Conservation (phyloP, 495 filamentous ascomycete genomes). For the Beverwykella pulmonaria region DNA sequence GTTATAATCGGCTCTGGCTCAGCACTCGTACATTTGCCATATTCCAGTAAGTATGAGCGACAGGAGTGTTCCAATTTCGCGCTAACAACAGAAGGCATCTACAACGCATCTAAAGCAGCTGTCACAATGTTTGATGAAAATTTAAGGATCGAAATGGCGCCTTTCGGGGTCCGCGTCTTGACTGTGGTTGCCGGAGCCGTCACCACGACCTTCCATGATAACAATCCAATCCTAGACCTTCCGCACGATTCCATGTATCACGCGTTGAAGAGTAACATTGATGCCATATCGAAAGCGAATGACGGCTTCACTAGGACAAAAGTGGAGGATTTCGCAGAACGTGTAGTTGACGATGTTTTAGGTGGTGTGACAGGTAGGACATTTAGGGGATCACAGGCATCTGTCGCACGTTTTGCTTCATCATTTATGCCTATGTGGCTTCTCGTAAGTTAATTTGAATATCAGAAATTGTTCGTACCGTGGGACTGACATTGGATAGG, state of each 20-base stretch:
- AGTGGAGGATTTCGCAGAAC: constrained; percentile 4
- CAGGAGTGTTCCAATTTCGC: background rate
- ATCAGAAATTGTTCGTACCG: background rate
- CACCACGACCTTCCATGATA: constrained; percentile 1
- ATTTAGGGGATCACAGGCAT: background rate
- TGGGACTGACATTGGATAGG: background rate
- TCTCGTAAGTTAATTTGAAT: background rate
- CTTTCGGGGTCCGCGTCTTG: constrained; percentile 24
- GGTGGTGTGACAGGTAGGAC: background rate
- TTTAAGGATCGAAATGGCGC: constrained; percentile 26
- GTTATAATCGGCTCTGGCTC: constrained; percentile 10
- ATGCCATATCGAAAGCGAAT: background rate
- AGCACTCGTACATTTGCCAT: background rate
- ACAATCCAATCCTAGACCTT: background rate
- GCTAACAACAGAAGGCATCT: constrained; percentile 2
- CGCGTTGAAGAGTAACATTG: constrained; percentile 1
- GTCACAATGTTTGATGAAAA: constrained; percentile 18
- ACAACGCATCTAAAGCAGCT: constrained; percentile 32
- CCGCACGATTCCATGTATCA: constrained; percentile 13
- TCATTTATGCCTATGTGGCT: background rate
- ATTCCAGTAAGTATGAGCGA: constrained; percentile 5
- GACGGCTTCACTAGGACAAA: background rate
- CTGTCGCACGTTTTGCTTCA: background rate
- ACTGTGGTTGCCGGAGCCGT: constrained; percentile 27
- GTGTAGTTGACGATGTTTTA: constrained; percentile 10